Base-by-base conservation (phyloP, 805 yeast species). In the Starmerella scarabaei region DNA sequence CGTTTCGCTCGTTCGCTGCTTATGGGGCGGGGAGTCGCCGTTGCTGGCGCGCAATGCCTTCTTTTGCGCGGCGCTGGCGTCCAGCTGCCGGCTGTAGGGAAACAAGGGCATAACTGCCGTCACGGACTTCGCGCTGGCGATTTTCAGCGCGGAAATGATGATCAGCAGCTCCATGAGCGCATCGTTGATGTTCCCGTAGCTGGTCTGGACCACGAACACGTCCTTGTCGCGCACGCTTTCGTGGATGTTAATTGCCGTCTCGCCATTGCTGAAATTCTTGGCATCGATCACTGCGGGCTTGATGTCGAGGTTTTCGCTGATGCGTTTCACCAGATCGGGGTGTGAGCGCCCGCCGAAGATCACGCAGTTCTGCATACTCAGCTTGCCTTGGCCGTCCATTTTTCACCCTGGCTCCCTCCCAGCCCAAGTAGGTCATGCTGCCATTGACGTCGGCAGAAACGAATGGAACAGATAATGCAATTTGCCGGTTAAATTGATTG, bases 171-270 rank as follows among this genome's bases (percentile, higher is more conserved):
- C 94, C 59, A 86, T 72, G 50, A 85, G 78, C 52, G 73, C 76
- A 59, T 85, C 94, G 57, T 85, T 86, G 33, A 84, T 94, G 53
- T 78, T 74, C 8, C 93, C 94, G 51, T 86, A 77, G 7, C 93
- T 93, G 20, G 77, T 70, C 60, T 85, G 95, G 36, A 86, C 69
- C 33, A 85, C 85, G 55, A 80, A 91, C 5, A 91, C 97, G 58
- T 91, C 96, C 61, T 91, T 91, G 50, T 86, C 97, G 55, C 99
- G 71, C 19, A 91, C 97, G 11, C 94, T 80, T 53, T 85, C 93
- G 40, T 71, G 69, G 41, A 91, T 73, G 41, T 78, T 80, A 43
- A 91, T 83, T 21, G 88, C 77, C 3, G 94, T 86, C 57, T 91
- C 99, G 39, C 98, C 99, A 57, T 91, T 91, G 45, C 73, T 42